Percentiles rank a stretch among this genome's conserved stretches.
Evolutionary conservation across 177 flowering plant genomes (phyloP).

Genomic region (Vitis hybrid): DNA sequence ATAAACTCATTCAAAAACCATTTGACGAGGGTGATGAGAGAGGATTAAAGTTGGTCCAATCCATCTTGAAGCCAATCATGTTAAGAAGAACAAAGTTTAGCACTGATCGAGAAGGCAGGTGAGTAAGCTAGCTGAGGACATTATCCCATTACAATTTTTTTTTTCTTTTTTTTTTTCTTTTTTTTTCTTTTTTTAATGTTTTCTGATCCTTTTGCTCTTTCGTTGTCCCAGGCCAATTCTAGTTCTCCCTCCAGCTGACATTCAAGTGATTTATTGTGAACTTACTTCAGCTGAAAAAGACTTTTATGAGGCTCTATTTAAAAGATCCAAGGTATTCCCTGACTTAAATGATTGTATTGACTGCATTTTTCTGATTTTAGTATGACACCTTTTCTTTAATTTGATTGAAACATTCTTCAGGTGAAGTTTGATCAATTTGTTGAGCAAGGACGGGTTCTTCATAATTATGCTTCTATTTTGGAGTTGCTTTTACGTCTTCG

Average conservation of each 20-base stretch:
- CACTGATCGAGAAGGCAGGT: slow-evolving; percentile 85
- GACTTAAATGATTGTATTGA: background rate
- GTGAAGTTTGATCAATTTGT: slow-evolving; percentile 97
- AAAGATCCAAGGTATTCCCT: slow-evolving; percentile 77
- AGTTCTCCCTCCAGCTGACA: slow-evolving; percentile 91
- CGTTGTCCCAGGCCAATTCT: slow-evolving; percentile 73
- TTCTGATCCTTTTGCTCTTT: slow-evolving; percentile 8
- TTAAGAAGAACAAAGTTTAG: slow-evolving; percentile 87
- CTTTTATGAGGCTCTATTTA: slow-evolving; percentile 90
- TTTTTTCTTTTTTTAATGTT: too few relatives aligned
- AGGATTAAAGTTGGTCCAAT: slow-evolving; percentile 82
- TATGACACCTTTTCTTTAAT: background rate
- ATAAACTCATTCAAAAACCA: slow-evolving; percentile 92
- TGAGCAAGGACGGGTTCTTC: slow-evolving; percentile 95
- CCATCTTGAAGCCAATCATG: slow-evolving; percentile 88
- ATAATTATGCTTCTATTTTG: slow-evolving; percentile 97
- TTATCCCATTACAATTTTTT: slow-evolving; percentile 1
- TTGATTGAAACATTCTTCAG: slow-evolving; percentile 30
- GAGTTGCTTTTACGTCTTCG: slow-evolving; percentile 98
- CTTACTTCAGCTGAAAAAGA: slow-evolving; percentile 89
- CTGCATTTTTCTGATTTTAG: background rate
- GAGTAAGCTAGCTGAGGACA: slow-evolving; percentile 8
- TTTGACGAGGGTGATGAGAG: slow-evolving; percentile 97
- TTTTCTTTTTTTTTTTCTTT: too few relatives aligned
- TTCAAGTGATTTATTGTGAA: slow-evolving; percentile 80